A percentile compares a stretch with the other conserved stretches of the same genome.
These are phyloP conservation scores for Pseudogymnoascus sp. DNA, from an alignment of 2,329 filamentous ascomycete genomes.

Conservation along the genomic window DNA sequence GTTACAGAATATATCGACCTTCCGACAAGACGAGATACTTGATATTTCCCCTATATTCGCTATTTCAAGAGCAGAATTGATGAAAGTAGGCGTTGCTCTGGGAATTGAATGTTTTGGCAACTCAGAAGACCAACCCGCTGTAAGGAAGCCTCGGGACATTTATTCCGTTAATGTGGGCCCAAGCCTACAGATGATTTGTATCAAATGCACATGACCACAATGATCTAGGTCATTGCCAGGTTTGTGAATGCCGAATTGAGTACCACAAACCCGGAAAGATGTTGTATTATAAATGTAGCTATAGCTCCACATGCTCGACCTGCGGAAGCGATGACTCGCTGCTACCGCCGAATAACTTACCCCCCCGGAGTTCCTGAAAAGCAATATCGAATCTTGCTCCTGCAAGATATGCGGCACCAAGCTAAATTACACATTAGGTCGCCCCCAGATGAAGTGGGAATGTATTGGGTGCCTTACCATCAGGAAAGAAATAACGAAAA, in stretches of 20 bases:
- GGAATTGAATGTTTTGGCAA: too few relatives aligned
- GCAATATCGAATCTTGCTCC: conserved; percentile 76
- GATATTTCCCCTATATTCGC: too few relatives aligned
- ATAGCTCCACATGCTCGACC: conserved; percentile 13
- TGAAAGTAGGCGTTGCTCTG: too few relatives aligned
- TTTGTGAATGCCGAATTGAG: background rate
- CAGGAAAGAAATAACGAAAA: conserved; percentile 59
- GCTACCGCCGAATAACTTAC: conserved; percentile 31
- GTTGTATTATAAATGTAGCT: background rate
- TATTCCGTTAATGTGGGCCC: too few relatives aligned
- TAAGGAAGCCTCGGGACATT: too few relatives aligned
- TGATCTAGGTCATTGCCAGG: background rate
- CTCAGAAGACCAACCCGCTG: too few relatives aligned
- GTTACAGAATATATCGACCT: too few relatives aligned
- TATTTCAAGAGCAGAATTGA: too few relatives aligned
- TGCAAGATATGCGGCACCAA: conserved; percentile 67
- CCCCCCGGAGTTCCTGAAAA: conserved; percentile 43
- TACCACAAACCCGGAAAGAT: background rate
- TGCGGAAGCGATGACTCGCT: background rate
- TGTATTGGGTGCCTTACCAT: conserved; percentile 60
- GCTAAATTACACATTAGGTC: conserved; percentile 37
- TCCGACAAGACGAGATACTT: too few relatives aligned
- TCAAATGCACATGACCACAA: background rate
- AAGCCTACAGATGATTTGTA: background rate
- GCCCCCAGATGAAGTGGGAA: conserved; percentile 14